Percentiles rank a stretch among this genome's conserved stretches.
Evolutionary conservation across 495 filamentous ascomycete species (phyloP).

Genomic region (Penicillium nucicola): DNA sequence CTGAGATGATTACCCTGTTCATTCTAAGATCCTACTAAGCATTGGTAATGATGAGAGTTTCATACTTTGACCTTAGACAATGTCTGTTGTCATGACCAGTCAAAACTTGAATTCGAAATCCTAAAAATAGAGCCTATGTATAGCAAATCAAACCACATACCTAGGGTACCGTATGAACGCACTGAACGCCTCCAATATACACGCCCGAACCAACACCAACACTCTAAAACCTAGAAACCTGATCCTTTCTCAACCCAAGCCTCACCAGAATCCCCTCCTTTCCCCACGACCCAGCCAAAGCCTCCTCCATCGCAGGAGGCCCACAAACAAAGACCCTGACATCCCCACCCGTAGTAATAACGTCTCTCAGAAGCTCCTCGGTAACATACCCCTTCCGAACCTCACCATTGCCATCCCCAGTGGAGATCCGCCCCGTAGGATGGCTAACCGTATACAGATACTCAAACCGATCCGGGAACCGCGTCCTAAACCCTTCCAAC

Average conservation of each 20-base stretch:
- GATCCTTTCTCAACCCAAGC: conserved; percentile 52
- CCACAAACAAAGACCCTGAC: conserved; percentile 66
- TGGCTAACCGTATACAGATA: conserved; percentile 57
- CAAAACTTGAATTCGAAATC: no score
- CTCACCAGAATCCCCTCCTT: conserved; percentile 43
- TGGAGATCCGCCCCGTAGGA: conserved; percentile 28
- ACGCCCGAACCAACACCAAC: neutral
- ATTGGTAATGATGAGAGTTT: no score
- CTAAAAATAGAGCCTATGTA: no score
- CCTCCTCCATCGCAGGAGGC: conserved; percentile 58
- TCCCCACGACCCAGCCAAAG: conserved; percentile 44
- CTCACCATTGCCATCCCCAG: neutral
- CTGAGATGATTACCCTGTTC: no score
- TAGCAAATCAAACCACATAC: neutral
- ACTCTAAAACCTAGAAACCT: conserved; percentile 52
- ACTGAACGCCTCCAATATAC: neutral
- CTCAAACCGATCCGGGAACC: conserved; percentile 56
- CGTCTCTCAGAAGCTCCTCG: conserved; percentile 50
- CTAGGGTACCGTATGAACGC: neutral
- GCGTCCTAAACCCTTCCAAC: conserved; percentile 48
- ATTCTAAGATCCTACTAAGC: no score
- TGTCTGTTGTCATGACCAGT: no score
- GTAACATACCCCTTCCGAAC: conserved; percentile 55
- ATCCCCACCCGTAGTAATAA: conserved; percentile 36
- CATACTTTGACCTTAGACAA: no score